These are phyloP conservation scores for Pseudonitzschia multistriata DNA, from an alignment of 108 stramenopile genomes.

Conservation along the genomic window DNA sequence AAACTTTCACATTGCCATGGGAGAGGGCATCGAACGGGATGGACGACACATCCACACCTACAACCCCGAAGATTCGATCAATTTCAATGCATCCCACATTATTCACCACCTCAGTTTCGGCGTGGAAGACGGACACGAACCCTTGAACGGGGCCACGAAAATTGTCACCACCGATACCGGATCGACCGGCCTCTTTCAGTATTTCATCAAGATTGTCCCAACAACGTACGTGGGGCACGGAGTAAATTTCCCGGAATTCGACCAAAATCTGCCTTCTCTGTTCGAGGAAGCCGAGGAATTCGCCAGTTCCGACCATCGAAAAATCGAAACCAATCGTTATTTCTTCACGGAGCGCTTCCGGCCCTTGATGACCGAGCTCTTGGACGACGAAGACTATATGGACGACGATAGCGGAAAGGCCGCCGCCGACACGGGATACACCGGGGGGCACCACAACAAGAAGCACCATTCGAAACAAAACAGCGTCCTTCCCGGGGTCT, in stretches of 20 bases:
- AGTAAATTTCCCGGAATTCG: neutral
- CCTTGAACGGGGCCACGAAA: slow-evolving; percentile 71
- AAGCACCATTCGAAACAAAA: slow-evolving; percentile 77
- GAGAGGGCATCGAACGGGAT: slow-evolving; percentile 91
- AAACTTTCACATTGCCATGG: slow-evolving; percentile 98
- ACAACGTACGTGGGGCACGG: slow-evolving; percentile 65
- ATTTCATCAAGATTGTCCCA: slow-evolving; percentile 94
- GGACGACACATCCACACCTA: slow-evolving; percentile 90
- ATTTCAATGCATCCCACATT: slow-evolving; percentile 93
- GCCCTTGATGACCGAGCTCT: slow-evolving; percentile 78
- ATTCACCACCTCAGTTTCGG: slow-evolving; percentile 92
- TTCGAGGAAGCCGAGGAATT: neutral
- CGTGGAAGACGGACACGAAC: slow-evolving; percentile 47
- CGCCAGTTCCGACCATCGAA: neutral
- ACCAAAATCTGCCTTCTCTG: slow-evolving; percentile 12
- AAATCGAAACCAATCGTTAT: slow-evolving; percentile 80
- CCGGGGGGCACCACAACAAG: slow-evolving; percentile 56
- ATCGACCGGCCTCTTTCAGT: slow-evolving; percentile 91
- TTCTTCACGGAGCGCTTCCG: slow-evolving; percentile 87
- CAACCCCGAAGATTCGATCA: slow-evolving; percentile 80
- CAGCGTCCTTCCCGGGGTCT: slow-evolving; percentile 91
- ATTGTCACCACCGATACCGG: slow-evolving; percentile 69
- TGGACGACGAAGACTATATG: slow-evolving; percentile 35
- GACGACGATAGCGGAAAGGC: slow-evolving; percentile 37
- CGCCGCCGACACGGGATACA: slow-evolving; percentile 49